Evolutionary conservation across 805 yeast genomes (phyloP).

Genomic region (Middelhovenomyces tepae): DNA sequence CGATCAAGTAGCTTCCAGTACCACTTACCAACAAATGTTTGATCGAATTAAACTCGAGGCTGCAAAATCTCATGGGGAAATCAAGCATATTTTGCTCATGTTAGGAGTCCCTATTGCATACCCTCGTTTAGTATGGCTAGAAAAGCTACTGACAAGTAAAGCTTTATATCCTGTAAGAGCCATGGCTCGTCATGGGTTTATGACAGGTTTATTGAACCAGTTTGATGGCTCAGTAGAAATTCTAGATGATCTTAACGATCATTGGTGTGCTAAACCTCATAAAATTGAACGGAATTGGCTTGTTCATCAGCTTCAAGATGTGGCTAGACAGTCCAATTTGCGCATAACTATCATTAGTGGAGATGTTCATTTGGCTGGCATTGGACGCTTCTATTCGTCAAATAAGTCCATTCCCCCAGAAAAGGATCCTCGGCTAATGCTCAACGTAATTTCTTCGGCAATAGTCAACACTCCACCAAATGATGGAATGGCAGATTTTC

Average conservation of each 20-base stretch:
- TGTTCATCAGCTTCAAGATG: conserved; percentile 49
- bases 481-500: conserved; percentile 64
- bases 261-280: conserved; percentile 90
- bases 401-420: conserved; percentile 46
- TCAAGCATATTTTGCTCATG: conserved; percentile 72
- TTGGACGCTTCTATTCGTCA: conserved; percentile 62
- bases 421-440: conserved; percentile 52
- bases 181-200: conserved; percentile 38
- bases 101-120: conserved; percentile 93
- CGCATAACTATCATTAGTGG: conserved; percentile 84
- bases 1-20: conserved; percentile 43
- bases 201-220: conserved; percentile 73
- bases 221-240: conserved; percentile 90
- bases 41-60: conserved; percentile 51
- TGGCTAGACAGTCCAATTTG: conserved; percentile 55
- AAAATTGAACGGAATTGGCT: conserved; percentile 75
- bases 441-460: conserved; percentile 84
- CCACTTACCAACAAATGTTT: conserved; percentile 56
- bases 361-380: conserved; percentile 84
- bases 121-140: conserved; percentile 90
- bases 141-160: conserved; percentile 49
- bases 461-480: conserved; percentile 93
- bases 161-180: conserved; percentile 55
- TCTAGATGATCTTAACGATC: conserved; percentile 88
- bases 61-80: conserved; percentile 37